Evolutionary conservation across 2,329 filamentous ascomycete genomes (phyloP), one percentile per base, ranked within the genome.

Genomic region (Rhinocladiella mackenziei): DNA sequence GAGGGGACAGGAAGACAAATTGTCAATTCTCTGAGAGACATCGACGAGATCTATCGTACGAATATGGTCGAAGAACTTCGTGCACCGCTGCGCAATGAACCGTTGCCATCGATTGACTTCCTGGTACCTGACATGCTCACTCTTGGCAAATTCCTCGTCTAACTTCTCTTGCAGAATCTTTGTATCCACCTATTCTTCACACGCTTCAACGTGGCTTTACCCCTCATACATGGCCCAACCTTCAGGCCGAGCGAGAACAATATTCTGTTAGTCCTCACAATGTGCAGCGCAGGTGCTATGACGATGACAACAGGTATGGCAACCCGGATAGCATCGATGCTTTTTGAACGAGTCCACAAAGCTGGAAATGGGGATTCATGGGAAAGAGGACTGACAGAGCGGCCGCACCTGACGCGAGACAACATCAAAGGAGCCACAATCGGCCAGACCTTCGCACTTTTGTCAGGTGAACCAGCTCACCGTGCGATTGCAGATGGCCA

Each of bases 181-280:
- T 58, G 54, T 28, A 49, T 58, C 5, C 55, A 53, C 23, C 36
- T 81, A 2, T 82, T 76, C 61, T 81, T 81, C 58, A 40, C 39
- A 6, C 33, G 45, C 4, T 53, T 50, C 31, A 44, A 50, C 29
- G 26, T 40, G 23, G 31, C 39, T 2, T 18, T 53, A 25, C 50
- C 50, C 29, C 6, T 53, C 3, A 23, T 53, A 11, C 50, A 53
- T 30, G 32, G 22, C 5, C 41, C 50, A 15, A 53, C 50, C n/a
- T 53, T 53, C 20, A 19, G 42, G 15, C 50, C 50, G 8, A 39
- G 26, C 9, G 11, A 22, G 5, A 37, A 15, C 9, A 45, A 50
- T 18, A 58, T 59, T 7, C 39, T 63, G 5, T 36, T 64, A 1
- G 54, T 65, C 2, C 37, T 65, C n/a, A 63, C 61, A 0, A 60